Conservation (phyloP, 2,329 filamentous ascomycete species). For the Dryadomyces quercivorus region DNA sequence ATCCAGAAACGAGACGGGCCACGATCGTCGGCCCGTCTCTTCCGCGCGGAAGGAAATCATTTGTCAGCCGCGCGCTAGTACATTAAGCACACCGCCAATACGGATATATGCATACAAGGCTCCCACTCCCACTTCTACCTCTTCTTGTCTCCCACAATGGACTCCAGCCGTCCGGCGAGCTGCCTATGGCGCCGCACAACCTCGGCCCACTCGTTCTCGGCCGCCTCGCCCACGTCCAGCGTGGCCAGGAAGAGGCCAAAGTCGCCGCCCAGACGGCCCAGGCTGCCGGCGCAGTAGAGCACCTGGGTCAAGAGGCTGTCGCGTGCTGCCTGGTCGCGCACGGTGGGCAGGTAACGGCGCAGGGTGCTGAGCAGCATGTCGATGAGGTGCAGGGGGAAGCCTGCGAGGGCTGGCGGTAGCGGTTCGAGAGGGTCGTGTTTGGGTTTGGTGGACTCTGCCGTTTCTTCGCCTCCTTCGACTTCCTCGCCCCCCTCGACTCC, state of each 20-base stretch:
- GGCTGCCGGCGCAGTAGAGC: slow-evolving; percentile 81
- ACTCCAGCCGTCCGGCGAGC: slow-evolving; percentile 67
- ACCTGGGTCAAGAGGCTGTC: slow-evolving; percentile 89
- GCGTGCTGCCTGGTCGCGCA: slow-evolving; percentile 65
- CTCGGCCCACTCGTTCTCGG: slow-evolving; percentile 68
- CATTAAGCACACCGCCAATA: not conserved
- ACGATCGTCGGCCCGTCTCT: not conserved
- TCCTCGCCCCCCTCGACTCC: not conserved
- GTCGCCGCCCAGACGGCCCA: slow-evolving; percentile 82
- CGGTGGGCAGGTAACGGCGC: slow-evolving; percentile 63
- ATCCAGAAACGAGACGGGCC: not conserved
- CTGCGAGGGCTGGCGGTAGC: slow-evolving; percentile 65
- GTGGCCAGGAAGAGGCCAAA: slow-evolving; percentile 79
- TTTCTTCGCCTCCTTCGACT: not conserved
- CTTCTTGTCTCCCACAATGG: slow-evolving; percentile 40
- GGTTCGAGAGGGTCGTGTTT: slow-evolving; percentile 34
- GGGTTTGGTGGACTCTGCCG: not conserved
- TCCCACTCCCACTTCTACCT: not conserved
- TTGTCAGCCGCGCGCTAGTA: not conserved
- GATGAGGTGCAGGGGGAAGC: slow-evolving; percentile 75
- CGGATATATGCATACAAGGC: not conserved
- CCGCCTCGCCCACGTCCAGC: slow-evolving; percentile 30
- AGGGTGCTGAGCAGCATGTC: slow-evolving; percentile 70
- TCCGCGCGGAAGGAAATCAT: no score
- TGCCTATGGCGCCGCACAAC: slow-evolving; percentile 80